Evolutionary conservation across 1,139 yeast genomes (phyloP).

Genomic region (Geotrichum candidum): DNA sequence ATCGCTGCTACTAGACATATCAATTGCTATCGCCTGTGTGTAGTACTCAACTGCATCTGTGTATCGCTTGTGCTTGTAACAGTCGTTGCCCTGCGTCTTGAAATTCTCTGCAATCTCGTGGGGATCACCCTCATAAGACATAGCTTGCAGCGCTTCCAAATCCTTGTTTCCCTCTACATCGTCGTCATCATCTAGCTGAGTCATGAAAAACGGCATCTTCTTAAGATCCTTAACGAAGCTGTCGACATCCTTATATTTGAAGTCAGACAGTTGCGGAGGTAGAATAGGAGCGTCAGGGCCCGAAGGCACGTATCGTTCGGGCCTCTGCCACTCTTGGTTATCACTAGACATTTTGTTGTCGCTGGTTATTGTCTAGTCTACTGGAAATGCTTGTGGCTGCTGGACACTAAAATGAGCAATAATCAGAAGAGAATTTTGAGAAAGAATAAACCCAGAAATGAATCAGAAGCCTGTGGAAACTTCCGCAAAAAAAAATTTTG

Average conservation of each 20-base stretch:
- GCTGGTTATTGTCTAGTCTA: neutral
- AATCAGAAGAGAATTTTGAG: neutral
- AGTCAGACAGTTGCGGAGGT: slow-evolving; percentile 78
- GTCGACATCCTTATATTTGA: slow-evolving; percentile 47
- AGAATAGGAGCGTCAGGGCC: slow-evolving; percentile 72
- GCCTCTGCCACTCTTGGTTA: slow-evolving; percentile 34
- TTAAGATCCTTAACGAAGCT: slow-evolving; percentile 76
- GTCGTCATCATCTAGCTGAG: slow-evolving; percentile 69
- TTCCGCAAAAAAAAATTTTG: neutral
- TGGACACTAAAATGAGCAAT: neutral
- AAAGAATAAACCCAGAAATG: neutral
- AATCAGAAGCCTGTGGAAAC: neutral
- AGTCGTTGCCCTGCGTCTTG: slow-evolving; percentile 89
- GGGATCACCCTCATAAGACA: slow-evolving; percentile 95
- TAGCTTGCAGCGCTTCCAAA: slow-evolving; percentile 81
- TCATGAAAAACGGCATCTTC: slow-evolving; percentile 91
- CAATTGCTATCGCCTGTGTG: slow-evolving; percentile 70
- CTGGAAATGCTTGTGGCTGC: neutral
- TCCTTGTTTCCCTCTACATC: slow-evolving; percentile 62
- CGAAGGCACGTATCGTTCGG: slow-evolving; percentile 52
- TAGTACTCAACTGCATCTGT: slow-evolving; percentile 73
- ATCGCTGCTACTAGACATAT: slow-evolving; percentile 24
- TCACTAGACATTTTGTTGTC: slow-evolving; percentile 2
- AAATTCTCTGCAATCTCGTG: slow-evolving; percentile 85
- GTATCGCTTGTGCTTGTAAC: slow-evolving; percentile 64